These are phyloP conservation scores for Trichoderma citrinoviride DNA, from an alignment of 2,329 filamentous ascomycete species.

Conservation along the genomic window DNA sequence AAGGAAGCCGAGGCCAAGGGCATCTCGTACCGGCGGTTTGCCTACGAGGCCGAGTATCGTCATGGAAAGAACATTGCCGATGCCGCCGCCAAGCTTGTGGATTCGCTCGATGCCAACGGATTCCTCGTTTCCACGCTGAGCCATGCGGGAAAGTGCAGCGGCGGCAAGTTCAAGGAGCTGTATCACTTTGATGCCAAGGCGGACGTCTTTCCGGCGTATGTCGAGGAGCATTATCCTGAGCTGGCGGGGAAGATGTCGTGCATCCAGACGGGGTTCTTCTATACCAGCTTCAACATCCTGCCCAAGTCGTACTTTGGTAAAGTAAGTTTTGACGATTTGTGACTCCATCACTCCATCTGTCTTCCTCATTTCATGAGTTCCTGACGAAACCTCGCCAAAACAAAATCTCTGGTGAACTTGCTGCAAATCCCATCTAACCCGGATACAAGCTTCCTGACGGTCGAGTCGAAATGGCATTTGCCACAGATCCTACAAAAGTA, in stretches of 20 bases:
- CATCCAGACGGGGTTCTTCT: slow-evolving; percentile 51
- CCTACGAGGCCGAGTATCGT: slow-evolving; percentile 48
- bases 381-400: too few relatives aligned
- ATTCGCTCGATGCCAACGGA: slow-evolving; percentile 45
- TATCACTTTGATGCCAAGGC: slow-evolving; percentile 56
- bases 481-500: slow-evolving; percentile 38
- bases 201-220: slow-evolving; percentile 48
- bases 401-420: not conserved
- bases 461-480: slow-evolving; percentile 47
- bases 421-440: not conserved
- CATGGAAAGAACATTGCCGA: slow-evolving; percentile 56
- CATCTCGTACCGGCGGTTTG: slow-evolving; percentile 43
- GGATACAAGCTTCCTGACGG: slow-evolving; percentile 38
- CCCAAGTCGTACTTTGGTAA: slow-evolving; percentile 47
- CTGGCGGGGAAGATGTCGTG: slow-evolving; percentile 51
- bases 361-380: not conserved
- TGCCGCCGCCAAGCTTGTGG: slow-evolving; percentile 45
- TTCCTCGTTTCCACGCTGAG: slow-evolving; percentile 53
- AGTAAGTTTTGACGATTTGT: slow-evolving; percentile 32
- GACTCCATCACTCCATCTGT: not conserved
- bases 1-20: slow-evolving; percentile 38
- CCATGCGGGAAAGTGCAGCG: slow-evolving; percentile 46
- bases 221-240: slow-evolving; percentile 41
- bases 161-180: slow-evolving; percentile 45
- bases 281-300: slow-evolving; percentile 46